Evolutionary conservation across 306 rosid species (phyloP).

Genomic region (Astragalus glycyphyllos): DNA sequence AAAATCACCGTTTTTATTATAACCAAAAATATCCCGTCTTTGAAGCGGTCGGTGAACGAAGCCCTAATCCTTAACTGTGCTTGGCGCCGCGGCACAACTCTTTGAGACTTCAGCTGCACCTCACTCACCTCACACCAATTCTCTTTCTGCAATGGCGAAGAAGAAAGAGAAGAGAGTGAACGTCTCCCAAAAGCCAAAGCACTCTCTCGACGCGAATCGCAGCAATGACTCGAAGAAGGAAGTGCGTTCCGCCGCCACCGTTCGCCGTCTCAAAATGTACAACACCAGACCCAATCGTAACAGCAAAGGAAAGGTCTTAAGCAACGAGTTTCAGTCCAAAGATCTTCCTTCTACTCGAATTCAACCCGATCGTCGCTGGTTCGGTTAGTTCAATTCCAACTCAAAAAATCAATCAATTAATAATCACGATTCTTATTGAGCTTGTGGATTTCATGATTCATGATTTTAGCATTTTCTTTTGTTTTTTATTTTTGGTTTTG

Average conservation of each 20-base stretch:
- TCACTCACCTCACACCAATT: not conserved
- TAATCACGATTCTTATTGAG: not conserved
- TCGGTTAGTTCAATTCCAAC: slow-evolving; percentile 53
- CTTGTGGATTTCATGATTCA: not conserved
- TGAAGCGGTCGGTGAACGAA: too few relatives aligned
- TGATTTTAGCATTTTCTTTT: not conserved
- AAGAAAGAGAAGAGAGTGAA: slow-evolving; percentile 72
- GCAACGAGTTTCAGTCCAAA: slow-evolving; percentile 70
- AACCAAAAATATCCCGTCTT: too few relatives aligned
- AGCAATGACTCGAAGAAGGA: slow-evolving; percentile 55
- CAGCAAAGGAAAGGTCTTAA: slow-evolving; percentile 61
- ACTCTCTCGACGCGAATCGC: slow-evolving; percentile 83
- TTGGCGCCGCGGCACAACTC: too few relatives aligned
- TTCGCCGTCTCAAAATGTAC: slow-evolving; percentile 93
- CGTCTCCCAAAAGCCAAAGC: slow-evolving; percentile 89
- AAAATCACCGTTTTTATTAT: too few relatives aligned
- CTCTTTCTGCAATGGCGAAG: slow-evolving; percentile 66
- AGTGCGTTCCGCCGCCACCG: slow-evolving; percentile 83
- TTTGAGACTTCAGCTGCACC: too few relatives aligned
- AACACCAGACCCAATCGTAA: slow-evolving; percentile 72
- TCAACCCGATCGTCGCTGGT: slow-evolving; percentile 92
- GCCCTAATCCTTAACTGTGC: too few relatives aligned
- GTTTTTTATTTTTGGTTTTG: slow-evolving; percentile 1
- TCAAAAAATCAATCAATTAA: not conserved
- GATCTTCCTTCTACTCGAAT: slow-evolving; percentile 82